Percentiles rank a stretch among this genome's conserved stretches.
Evolutionary conservation across 164 flowering plant species (phyloP).

Genomic region (Protea cynaroides): DNA sequence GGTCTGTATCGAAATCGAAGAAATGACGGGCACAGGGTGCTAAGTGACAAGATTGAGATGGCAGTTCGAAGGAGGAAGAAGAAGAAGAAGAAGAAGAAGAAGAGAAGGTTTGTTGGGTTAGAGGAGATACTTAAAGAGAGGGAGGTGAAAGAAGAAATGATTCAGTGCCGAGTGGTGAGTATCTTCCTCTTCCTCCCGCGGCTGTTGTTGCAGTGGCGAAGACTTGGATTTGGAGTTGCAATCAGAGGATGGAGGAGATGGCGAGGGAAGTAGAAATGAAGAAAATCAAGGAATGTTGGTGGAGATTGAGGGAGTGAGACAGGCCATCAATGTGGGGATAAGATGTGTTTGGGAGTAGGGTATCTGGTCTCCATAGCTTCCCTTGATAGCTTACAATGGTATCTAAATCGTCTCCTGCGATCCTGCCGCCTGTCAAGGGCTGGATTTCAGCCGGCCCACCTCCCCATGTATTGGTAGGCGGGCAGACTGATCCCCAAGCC

Average conservation of each 20-base stretch:
- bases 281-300: slow-evolving; percentile 11
- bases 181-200: background rate
- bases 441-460: too few species aligned
- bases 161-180: slow-evolving; percentile 8
- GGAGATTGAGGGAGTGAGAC: slow-evolving; percentile 47
- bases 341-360: slow-evolving; percentile 70
- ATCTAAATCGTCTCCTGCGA: too few species aligned
- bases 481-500: too few species aligned
- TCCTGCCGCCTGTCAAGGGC: too few species aligned
- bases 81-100: slow-evolving; percentile 17
- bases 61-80: slow-evolving; percentile 26
- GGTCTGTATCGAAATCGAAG: slow-evolving; percentile 46
- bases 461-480: too few species aligned
- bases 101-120: slow-evolving; percentile 19
- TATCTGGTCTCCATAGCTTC: slow-evolving; percentile 43
- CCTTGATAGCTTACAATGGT: too few species aligned
- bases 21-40: slow-evolving; percentile 19
- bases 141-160: slow-evolving; percentile 23
- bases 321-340: slow-evolving; percentile 77
- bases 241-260: slow-evolving; percentile 4
- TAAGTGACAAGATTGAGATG: slow-evolving; percentile 43
- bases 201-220: slow-evolving; percentile 16
- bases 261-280: background rate
- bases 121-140: slow-evolving; percentile 86
- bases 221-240: slow-evolving; percentile 11